phyloP scores from a whole-genome alignment of 768 basidiomycete species.

The Sarcodon sp. region DNA sequence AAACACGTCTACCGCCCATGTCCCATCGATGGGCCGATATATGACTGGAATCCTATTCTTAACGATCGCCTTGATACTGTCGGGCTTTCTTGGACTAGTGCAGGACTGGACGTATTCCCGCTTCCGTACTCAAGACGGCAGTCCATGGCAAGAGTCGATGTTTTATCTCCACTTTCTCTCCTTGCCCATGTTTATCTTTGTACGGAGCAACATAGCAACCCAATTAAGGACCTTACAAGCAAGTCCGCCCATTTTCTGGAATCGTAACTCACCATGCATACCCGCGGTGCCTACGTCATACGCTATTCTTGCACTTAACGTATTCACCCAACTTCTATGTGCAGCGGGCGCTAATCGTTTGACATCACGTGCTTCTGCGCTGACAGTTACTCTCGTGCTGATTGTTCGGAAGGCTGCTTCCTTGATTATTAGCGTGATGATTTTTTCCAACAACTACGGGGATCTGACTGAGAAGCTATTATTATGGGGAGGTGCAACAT shows the following conservation, averaged over 20 bases:
- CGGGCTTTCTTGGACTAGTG: conserved; percentile 69
- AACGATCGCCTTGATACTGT: conserved; percentile 62
- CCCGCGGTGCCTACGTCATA: conserved; percentile 46
- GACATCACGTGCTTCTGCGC: conserved; percentile 59
- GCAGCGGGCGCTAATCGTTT: conserved; percentile 80
- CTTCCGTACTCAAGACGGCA: conserved; percentile 21
- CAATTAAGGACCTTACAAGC: conserved; percentile 28
- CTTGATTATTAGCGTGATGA: conserved; percentile 53
- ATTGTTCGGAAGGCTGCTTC: conserved; percentile 76
- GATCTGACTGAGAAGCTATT: conserved; percentile 17
- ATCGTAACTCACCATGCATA: conserved; percentile 12
- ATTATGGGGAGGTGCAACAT: conserved; percentile 58
- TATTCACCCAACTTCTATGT: conserved; percentile 76
- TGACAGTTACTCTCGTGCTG: conserved; percentile 70
- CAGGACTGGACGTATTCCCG: conserved; percentile 68
- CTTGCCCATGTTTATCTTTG: conserved; percentile 62
- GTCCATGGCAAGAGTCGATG: conserved; percentile 78
- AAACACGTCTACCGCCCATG: conserved; percentile 7
- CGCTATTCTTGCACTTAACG: conserved; percentile 59
- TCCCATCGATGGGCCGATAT: conserved; percentile 29
- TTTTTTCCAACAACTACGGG: conserved; percentile 24
- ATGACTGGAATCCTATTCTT: conserved; percentile 64
- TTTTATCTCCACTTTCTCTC: conserved; percentile 83
- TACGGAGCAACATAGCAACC: conserved; percentile 34
- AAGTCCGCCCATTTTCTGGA: conserved; percentile 15